Conservation (phyloP, 345 rosid genomes). For the Sisymbrium irio region DNA sequence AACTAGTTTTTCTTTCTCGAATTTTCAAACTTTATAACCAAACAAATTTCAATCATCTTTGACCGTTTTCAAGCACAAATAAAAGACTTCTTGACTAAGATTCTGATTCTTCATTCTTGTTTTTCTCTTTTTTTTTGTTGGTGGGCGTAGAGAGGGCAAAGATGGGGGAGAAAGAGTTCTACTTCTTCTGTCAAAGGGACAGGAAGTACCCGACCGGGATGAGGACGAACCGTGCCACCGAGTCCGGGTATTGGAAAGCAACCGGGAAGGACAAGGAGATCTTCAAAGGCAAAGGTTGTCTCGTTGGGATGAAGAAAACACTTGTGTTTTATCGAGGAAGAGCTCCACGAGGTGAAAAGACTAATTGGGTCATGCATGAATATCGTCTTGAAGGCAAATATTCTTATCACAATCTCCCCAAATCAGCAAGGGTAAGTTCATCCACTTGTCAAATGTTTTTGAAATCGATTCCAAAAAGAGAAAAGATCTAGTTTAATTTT, state of each 20-base stretch:
- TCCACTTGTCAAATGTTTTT: neutral
- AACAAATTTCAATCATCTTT: conserved; percentile 3
- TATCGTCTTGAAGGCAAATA: conserved; percentile 87
- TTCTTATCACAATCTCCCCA: conserved; percentile 73
- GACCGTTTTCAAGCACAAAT: conserved; percentile 13
- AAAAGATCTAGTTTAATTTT: neutral
- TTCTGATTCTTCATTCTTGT: neutral
- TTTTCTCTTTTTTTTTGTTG: neutral
- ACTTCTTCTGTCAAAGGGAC: conserved; percentile 92
- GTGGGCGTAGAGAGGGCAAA: conserved; percentile 67
- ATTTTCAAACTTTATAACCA: neutral
- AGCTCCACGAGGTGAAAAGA: conserved; percentile 95
- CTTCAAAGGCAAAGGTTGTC: conserved; percentile 47
- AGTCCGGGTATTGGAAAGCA: conserved; percentile 95
- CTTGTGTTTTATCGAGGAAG: conserved; percentile 94
- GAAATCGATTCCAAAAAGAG: conserved; percentile 1
- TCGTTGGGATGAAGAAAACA: conserved; percentile 98
- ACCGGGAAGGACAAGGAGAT: conserved; percentile 96
- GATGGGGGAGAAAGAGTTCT: conserved; percentile 95
- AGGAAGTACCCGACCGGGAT: conserved; percentile 92
- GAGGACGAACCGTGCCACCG: conserved; percentile 96
- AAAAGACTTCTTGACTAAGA: conserved; percentile 9
- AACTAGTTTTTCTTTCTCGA: neutral
- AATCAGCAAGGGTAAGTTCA: conserved; percentile 55
- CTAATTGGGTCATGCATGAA: conserved; percentile 99